Conservation (phyloP, 371 early-diverging fungal species). For the Rhizopus delemar region DNA sequence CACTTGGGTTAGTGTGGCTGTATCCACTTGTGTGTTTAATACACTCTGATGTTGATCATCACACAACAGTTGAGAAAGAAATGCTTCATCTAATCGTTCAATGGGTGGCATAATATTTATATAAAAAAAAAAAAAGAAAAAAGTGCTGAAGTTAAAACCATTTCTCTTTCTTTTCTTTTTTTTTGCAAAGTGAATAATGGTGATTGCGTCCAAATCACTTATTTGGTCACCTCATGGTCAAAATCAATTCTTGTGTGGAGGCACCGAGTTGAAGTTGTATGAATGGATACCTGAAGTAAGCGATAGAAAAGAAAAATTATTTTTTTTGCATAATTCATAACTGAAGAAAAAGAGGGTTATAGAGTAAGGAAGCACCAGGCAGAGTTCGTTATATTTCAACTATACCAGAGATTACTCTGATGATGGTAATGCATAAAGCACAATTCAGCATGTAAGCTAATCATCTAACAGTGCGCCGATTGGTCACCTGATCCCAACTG, state of each 20-base stretch:
- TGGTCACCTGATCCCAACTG: constrained; percentile 74
- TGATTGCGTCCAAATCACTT: constrained; percentile 43
- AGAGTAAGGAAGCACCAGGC: constrained; percentile 53
- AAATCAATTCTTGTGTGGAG: constrained; percentile 67
- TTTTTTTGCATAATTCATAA: constrained; percentile 4
- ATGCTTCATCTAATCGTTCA: constrained; percentile 22
- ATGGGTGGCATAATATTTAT: constrained; percentile 20
- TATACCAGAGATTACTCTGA: constrained; percentile 60
- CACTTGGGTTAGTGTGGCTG: constrained; percentile 8
- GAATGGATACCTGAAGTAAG: constrained; percentile 65
- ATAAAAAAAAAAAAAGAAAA: constrained; percentile 2
- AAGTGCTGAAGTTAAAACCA: constrained; percentile 1
- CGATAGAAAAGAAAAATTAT: not conserved
- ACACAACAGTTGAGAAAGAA: constrained; percentile 15
- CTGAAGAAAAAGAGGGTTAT: constrained; percentile 6
- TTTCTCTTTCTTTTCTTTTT: constrained; percentile 2
- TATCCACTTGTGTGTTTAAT: constrained; percentile 9
- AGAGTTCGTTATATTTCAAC: constrained; percentile 58
- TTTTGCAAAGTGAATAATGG: constrained; percentile 11
- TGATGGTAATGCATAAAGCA: constrained; percentile 52
- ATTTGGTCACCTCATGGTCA: constrained; percentile 70
- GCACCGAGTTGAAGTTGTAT: constrained; percentile 66
- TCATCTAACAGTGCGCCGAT: constrained; percentile 62
- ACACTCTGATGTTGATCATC: not conserved
- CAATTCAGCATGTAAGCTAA: not conserved